Evolutionary conservation across 2,329 filamentous ascomycete genomes (phyloP), one percentile per base, ranked within the genome.

Genomic region (Xylaria sp.): DNA sequence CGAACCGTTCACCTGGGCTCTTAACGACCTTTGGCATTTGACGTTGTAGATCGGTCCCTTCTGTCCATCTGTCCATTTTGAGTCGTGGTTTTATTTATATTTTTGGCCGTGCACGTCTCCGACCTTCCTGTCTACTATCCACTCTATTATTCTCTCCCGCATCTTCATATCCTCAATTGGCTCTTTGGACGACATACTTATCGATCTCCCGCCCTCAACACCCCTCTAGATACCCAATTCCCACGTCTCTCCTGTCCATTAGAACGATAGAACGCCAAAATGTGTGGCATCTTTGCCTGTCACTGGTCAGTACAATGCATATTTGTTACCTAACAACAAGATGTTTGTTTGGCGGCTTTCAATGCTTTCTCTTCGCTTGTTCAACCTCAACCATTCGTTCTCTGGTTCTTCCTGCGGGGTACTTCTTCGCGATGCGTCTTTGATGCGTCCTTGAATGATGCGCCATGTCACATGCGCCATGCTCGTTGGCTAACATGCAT

Each of bases 241-340:
- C 23, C 4, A 30, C 23, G 23, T 30, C 23, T 30, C 4, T 44
- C 48, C 35, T 16, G 13, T 35, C 52, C 5, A 3, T 4, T 9
- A 37, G 10, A 4, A 37, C 19, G 48, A 9, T 16, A 49, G 30
- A 59, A 30, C 34, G 44, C 11, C 81, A 89, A 75, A 70, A 96
- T 96, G 92, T 96, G 92, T 88, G 92, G 92, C 77, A 96, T 97
- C 73, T 97, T 97, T 77, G 92, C 91, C 71, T 97, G 92, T 79
- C 91, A 97, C 78, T 82, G 84, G 92, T 96, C 79, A 75, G 86
- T 51, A 10, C 48, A 50, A 30, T n/a, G 5, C 11, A n/a, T 82
- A 61, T 11, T 34, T 34, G 5, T 49, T 44, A 23, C 52, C 37
- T 58, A 58, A 47, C 52, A 42, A 42, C 37, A 10, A 10, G 13